Base-by-base conservation (phyloP, 176 grass and related monocot genomes). In the Cenchrus fungigraminus region DNA sequence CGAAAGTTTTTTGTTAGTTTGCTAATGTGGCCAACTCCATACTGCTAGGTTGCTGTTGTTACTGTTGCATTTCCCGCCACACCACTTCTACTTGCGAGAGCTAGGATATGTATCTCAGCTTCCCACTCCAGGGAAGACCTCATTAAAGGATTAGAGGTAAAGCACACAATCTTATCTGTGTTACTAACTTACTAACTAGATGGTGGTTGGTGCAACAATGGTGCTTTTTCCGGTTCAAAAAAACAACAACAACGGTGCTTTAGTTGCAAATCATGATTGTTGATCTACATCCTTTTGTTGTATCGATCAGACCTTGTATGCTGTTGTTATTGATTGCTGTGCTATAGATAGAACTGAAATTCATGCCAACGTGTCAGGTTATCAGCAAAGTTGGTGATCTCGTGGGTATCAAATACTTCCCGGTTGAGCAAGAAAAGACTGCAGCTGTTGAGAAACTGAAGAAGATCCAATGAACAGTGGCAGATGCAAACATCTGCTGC, bases 341-440 rank as follows among this genome's bases (percentile, higher is more conserved):
- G 47, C 29, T 31, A 46, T 5, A n/a, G 53, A 53, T 25, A 84
- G 20, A 79, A 83, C 57, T 75, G 40, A 87, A 77, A 76, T 65
- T 14, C 4, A 81, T 71, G 6, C 49, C 17, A 69, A 81, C 50
- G 87, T 31, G 87, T 69, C 83, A 98, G 95, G 95, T 98, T 73
- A 93, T 98, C 76, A 98, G 92, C 89, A 95, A 98, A 91, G 91
- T 98, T 83, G 95, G 95, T 79, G 91, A 98, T 80, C 95, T 95
- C 25, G 83, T 98, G 31, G 95, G 91, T 80, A 98, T 98, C 91
- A 98, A 98, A 68, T 95, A 98, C 80, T 95, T 98, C 52, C 93
- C 95, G 4, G 87, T 89, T 42, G 95, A 95, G 79, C 93, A 92
- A 86, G 82, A 89, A 15, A 95, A 95, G 84, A 13, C 54, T 13